Evolutionary conservation across 108 stramenopile species (phyloP).

Genomic region (Cyclotella baltica): DNA sequence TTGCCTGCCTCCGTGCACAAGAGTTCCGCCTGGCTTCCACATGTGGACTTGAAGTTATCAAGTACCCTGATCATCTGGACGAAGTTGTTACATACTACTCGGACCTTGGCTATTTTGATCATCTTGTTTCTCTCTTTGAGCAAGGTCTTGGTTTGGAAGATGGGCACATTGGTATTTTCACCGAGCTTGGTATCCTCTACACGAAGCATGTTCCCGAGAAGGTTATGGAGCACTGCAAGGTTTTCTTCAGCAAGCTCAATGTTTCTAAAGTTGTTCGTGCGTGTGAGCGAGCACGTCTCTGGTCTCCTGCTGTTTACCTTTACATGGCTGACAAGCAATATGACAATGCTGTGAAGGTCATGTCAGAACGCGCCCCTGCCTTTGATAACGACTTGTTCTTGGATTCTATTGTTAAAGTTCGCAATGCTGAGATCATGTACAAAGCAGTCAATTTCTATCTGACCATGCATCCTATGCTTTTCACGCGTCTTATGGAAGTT

Average conservation of each 20-base stretch:
- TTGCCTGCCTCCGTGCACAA: constrained; percentile 94
- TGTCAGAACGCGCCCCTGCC: constrained; percentile 96
- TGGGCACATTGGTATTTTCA: constrained; percentile 99
- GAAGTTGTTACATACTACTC: constrained; percentile 98
- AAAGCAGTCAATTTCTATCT: constrained; percentile 97
- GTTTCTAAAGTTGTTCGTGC: constrained; percentile 98
- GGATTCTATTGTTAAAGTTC: constrained; percentile 95
- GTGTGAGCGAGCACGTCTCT: constrained; percentile 97
- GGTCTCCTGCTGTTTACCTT: constrained; percentile 96
- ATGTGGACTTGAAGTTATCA: constrained; percentile 98
- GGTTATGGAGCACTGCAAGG: constrained; percentile 99
- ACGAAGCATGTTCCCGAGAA: constrained; percentile 98
- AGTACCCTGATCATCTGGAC: constrained; percentile 99
- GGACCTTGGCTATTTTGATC: constrained; percentile 94
- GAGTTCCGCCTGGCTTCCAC: constrained; percentile 98
- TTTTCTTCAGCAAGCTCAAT: constrained; percentile 98
- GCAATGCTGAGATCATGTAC: constrained; percentile 98
- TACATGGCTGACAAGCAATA: constrained; percentile 98
- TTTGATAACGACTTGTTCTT: constrained; percentile 98
- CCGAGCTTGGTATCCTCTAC: constrained; percentile 99
- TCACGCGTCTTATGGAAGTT: constrained; percentile 95
- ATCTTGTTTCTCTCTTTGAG: constrained; percentile 98
- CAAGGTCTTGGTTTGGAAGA: constrained; percentile 98
- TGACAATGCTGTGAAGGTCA: constrained; percentile 97
- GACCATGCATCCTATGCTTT: constrained; percentile 85